Evolutionary conservation across 1,139 yeast genomes (phyloP).

Genomic region (Yamadazyma siamensis): DNA sequence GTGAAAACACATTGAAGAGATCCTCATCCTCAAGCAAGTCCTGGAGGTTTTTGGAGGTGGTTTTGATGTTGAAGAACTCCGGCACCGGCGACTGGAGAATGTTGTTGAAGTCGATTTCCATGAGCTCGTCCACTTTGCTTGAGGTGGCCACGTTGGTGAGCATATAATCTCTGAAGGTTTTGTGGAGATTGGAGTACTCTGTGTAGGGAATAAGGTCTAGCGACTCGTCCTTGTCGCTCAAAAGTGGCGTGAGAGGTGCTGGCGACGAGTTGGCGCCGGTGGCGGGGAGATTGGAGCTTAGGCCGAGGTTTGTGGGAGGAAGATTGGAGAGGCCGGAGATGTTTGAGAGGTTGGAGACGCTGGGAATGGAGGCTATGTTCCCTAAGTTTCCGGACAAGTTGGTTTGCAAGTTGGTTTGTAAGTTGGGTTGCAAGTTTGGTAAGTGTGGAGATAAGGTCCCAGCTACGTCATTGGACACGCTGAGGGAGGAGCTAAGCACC

Average conservation of each 20-base stretch:
- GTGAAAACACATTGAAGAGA: slow-evolving; percentile 3
- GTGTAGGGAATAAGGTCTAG: slow-evolving; percentile 14
- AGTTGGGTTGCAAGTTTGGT: background rate
- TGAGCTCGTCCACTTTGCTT: slow-evolving; percentile 4
- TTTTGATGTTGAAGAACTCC: slow-evolving; percentile 7
- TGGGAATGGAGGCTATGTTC: too few species aligned
- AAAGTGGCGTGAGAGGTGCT: background rate
- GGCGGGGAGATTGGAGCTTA: background rate
- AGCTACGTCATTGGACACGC: too few species aligned
- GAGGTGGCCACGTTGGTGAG: slow-evolving; percentile 22
- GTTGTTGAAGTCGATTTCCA: slow-evolving; percentile 12
- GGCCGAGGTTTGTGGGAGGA: background rate
- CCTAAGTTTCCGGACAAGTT: background rate
- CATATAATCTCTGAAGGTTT: slow-evolving; percentile 28
- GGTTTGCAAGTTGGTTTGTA: background rate
- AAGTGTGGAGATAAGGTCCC: background rate
- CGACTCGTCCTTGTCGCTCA: slow-evolving; percentile 5
- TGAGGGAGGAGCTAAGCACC: too few species aligned
- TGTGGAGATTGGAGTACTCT: slow-evolving; percentile 19
- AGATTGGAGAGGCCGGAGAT: too few species aligned
- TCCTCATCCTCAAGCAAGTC: slow-evolving; percentile 10
- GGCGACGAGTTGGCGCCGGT: slow-evolving; percentile 3
- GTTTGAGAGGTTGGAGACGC: too few species aligned
- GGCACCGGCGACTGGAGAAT: slow-evolving; percentile 14
- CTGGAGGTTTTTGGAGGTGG: slow-evolving; percentile 10